Percentiles rank a stretch among this genome's conserved stretches.
These are phyloP conservation scores for Sodiomyces alkalinus DNA, from an alignment of 2,329 filamentous ascomycete genomes.

Conservation along the genomic window DNA sequence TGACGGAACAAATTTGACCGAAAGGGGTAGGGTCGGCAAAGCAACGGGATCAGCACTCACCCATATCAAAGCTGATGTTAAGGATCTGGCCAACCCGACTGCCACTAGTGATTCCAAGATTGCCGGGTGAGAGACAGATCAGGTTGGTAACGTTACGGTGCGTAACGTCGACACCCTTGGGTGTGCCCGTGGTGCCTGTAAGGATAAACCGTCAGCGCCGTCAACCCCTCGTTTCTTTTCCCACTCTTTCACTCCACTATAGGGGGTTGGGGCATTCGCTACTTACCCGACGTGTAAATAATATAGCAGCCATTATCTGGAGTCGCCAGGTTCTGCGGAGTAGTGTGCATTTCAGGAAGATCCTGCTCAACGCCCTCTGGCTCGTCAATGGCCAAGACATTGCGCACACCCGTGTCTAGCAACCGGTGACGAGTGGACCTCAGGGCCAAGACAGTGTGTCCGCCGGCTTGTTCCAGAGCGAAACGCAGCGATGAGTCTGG, in stretches of 20 bases:
- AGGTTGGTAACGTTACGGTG: conserved; percentile 40
- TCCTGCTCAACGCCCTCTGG: neutral
- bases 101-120: conserved; percentile 30
- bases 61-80: conserved; percentile 46
- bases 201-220: neutral
- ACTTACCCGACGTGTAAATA: conserved; percentile 35
- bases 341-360: neutral
- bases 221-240: too few relatives aligned
- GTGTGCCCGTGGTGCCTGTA: conserved; percentile 31
- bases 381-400: conserved; percentile 2
- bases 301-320: conserved; percentile 25
- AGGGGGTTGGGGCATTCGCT: too few relatives aligned
- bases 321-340: conserved; percentile 11
- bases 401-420: conserved; percentile 1
- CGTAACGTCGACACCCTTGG: conserved; percentile 41
- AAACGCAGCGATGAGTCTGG: conserved; percentile 29
- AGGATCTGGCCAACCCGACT: conserved; percentile 37
- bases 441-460: conserved; percentile 24
- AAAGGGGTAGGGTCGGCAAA: neutral
- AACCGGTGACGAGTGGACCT: conserved; percentile 2
- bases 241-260: too few relatives aligned
- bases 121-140: conserved; percentile 32
- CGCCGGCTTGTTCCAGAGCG: conserved; percentile 29
- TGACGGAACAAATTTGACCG: neutral
- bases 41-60: conserved; percentile 19